Evolutionary conservation across 2,329 filamentous ascomycete genomes (phyloP), one percentile per base, ranked within the genome.

Genomic region (Fusarium concolor): DNA sequence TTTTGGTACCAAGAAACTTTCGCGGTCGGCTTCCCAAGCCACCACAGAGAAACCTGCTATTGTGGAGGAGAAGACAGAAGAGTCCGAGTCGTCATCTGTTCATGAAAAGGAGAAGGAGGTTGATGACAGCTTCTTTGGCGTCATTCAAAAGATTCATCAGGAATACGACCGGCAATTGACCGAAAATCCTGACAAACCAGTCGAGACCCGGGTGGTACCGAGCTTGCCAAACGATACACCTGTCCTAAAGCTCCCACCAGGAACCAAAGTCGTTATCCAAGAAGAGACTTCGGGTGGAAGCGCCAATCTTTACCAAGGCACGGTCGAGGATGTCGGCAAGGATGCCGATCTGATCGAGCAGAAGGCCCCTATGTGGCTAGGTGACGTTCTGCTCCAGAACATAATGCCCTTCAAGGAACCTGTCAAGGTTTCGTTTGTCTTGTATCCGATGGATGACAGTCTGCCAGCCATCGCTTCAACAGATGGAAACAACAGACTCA

Each of bases 401-500:
- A 86, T 88, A 76, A 88, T 93, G 10, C 93, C 94, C 0, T 80
- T 85, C 61, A 98, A 98, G 81, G 96, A 98, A n/a, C 90, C 94
- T 2, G 88, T 95, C 71, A 99, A 99, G 84, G 90, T 98, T n/a
- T 94, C 93, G 5, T 99, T 99, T 75, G 87, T 97, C 17, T 84
- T 99, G 24, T 89, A 96, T 71, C 94, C 96, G 0, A 86, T 92
- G 72, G 90, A 93, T 69, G 81, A 86, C 26, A 70, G 56, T 28
- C 82, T 98, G 52, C 93, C 94, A 1, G 86, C 86, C 55, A 91
- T 97, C 49, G 87, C 91, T 31, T 87, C 89, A 24, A 80, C 88
- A 6, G 94, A 97, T 75, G 91, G 90, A 52, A 97, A 95, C 78
- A 95, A 94, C 70, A 90, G 96, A 24, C 85, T 99, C 51, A 99